These are phyloP conservation scores for Apiospora sp. DNA, from an alignment of 2,329 filamentous ascomycete genomes.

Conservation along the genomic window DNA sequence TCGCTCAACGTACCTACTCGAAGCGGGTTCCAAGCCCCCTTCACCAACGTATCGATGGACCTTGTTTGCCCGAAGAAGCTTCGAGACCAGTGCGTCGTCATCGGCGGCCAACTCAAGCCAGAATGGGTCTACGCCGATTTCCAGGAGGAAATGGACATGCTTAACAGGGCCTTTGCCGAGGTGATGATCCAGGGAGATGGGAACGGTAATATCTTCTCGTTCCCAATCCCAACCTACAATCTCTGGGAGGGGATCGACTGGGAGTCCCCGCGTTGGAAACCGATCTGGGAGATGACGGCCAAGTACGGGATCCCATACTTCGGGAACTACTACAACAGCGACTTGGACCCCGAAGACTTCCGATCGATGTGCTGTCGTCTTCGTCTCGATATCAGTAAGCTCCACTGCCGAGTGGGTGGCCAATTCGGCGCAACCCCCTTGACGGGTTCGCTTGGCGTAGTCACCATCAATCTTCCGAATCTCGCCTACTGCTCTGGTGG, in stretches of 20 bases:
- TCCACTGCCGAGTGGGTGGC: slow-evolving; percentile 3
- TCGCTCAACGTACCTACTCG: slow-evolving; percentile 3
- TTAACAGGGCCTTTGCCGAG: background rate
- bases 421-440: slow-evolving; percentile 8
- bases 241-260: slow-evolving; percentile 14
- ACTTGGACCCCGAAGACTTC: slow-evolving; percentile 7
- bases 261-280: background rate
- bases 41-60: slow-evolving; percentile 11
- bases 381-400: slow-evolving; percentile 5
- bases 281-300: slow-evolving; percentile 12
- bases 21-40: slow-evolving; percentile 4
- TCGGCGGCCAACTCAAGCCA: background rate
- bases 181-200: slow-evolving; percentile 6
- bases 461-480: slow-evolving; percentile 8
- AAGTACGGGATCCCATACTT: slow-evolving; percentile 13
- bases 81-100: slow-evolving; percentile 8
- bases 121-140: slow-evolving; percentile 3
- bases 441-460: background rate
- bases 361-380: slow-evolving; percentile 10
- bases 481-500: background rate
- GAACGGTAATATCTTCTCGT: slow-evolving; percentile 2
- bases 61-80: slow-evolving; percentile 9
- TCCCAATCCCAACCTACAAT: background rate
- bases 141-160: slow-evolving; percentile 4
- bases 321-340: slow-evolving; percentile 10